These are phyloP conservation scores for Eremothecium gossypii DNA, from an alignment of 1,139 yeast genomes.

Conservation along the genomic window DNA sequence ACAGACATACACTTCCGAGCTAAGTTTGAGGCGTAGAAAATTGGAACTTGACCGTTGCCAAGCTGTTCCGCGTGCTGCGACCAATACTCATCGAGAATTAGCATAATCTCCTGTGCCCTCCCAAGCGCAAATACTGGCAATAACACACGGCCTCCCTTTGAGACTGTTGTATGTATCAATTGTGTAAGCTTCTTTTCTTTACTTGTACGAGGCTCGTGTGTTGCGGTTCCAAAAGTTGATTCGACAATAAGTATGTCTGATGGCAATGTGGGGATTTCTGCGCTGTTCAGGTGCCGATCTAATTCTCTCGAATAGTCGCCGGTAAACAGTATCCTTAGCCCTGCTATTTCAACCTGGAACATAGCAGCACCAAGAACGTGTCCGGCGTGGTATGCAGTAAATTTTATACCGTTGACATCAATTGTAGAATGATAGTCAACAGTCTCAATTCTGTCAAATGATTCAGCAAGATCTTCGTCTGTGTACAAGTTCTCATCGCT, in stretches of 20 bases:
- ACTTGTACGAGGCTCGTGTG: slow-evolving; percentile 83
- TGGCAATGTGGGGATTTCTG: slow-evolving; percentile 82
- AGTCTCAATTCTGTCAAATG: slow-evolving; percentile 87
- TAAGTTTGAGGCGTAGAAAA: slow-evolving; percentile 83
- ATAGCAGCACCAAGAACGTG: slow-evolving; percentile 98
- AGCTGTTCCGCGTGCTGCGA: slow-evolving; percentile 63
- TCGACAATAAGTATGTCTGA: slow-evolving; percentile 92
- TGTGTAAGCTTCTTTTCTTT: slow-evolving; percentile 76
- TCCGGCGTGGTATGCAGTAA: slow-evolving; percentile 98
- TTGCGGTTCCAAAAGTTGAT: slow-evolving; percentile 96
- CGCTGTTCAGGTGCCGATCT: slow-evolving; percentile 89
- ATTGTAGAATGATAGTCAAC: slow-evolving; percentile 92
- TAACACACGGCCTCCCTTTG: slow-evolving; percentile 85
- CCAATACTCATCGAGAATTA: slow-evolving; percentile 95
- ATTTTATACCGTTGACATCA: slow-evolving; percentile 78
- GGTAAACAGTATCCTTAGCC: slow-evolving; percentile 77
- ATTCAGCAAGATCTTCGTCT: slow-evolving; percentile 79
- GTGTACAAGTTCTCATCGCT: slow-evolving; percentile 58
- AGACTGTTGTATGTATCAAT: slow-evolving; percentile 72
- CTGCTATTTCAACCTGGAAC: slow-evolving; percentile 93
- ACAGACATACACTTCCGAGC: slow-evolving; percentile 97
- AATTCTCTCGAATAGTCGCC: slow-evolving; percentile 96
- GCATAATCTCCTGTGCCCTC: slow-evolving; percentile 84
- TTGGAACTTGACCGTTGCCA: slow-evolving; percentile 61
- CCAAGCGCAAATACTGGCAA: slow-evolving; percentile 96